Conservation (phyloP, 2,329 filamentous ascomycete species). For the Malbranchea zuffiana region DNA sequence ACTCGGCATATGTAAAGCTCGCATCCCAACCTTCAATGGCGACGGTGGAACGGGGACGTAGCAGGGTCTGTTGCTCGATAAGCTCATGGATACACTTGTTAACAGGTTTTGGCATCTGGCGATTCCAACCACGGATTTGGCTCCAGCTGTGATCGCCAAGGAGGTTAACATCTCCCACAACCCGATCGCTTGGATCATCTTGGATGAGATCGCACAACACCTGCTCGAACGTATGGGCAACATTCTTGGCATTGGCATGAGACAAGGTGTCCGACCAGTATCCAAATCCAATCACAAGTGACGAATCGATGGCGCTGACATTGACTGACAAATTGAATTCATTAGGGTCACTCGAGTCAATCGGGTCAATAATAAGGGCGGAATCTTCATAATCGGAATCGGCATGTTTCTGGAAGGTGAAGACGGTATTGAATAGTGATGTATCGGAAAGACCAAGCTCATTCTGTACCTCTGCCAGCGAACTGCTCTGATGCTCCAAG, state of each 20-base stretch:
- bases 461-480: slow-evolving; percentile 39
- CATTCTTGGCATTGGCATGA: slow-evolving; percentile 20
- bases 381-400: slow-evolving; percentile 19
- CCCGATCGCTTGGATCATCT: slow-evolving; percentile 7
- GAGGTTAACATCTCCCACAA: slow-evolving; percentile 23
- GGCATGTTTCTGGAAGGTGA: slow-evolving; percentile 32
- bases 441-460: slow-evolving; percentile 28
- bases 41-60: slow-evolving; percentile 19
- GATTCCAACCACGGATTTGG: slow-evolving; percentile 28
- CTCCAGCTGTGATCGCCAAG: slow-evolving; percentile 23
- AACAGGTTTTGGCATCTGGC: slow-evolving; percentile 19
- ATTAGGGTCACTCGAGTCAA: slow-evolving; percentile 12
- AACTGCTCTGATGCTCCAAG: slow-evolving; percentile 41
- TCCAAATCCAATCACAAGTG: slow-evolving; percentile 11
- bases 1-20: slow-evolving; percentile 27
- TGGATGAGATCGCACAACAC: slow-evolving; percentile 23
- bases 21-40: slow-evolving; percentile 20
- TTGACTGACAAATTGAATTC: slow-evolving; percentile 14
- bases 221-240: slow-evolving; percentile 27
- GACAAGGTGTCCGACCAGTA: slow-evolving; percentile 29
- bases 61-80: slow-evolving; percentile 29
- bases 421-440: slow-evolving; percentile 33
- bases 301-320: slow-evolving; percentile 10
- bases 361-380: slow-evolving; percentile 13
- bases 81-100: slow-evolving; percentile 29